Percentiles rank a stretch among this genome's conserved stretches.
phyloP scores from a whole-genome alignment of 768 basidiomycete species.

The Tulasnella sp. region DNA sequence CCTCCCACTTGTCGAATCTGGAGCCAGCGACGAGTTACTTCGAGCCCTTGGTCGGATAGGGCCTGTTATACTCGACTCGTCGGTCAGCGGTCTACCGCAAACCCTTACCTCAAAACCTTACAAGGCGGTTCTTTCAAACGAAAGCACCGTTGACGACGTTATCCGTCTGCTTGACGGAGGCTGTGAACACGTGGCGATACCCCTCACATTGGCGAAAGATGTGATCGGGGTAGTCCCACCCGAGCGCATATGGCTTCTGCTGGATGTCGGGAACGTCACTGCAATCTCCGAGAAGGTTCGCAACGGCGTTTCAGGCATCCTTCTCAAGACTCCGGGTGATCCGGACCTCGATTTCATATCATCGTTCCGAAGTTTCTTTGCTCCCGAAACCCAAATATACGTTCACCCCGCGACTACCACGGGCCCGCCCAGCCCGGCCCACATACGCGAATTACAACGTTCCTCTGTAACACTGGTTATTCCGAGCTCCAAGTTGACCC shows the following conservation, averaged over 20 bases:
- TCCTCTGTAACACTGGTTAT: conserved; percentile 57
- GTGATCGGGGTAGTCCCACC: conserved; percentile 56
- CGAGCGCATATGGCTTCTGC: conserved; percentile 59
- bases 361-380: conserved; percentile 64
- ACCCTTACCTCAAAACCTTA: conserved; percentile 28
- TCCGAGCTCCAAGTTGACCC: conserved; percentile 56
- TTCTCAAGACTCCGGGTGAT: conserved; percentile 60
- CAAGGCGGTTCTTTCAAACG: conserved; percentile 39
- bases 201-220: conserved; percentile 50
- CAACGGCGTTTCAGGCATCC: conserved; percentile 60
- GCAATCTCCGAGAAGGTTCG: conserved; percentile 65
- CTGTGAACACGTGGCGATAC: conserved; percentile 65
- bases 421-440: conserved; percentile 37
- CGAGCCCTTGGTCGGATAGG: conserved; percentile 58
- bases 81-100: conserved; percentile 26
- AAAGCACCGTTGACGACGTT: conserved; percentile 41
- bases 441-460: conserved; percentile 47
- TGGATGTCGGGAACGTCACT: conserved; percentile 60
- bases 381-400: conserved; percentile 1
- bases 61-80: conserved; percentile 46
- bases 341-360: conserved; percentile 59
- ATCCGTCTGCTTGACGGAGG: conserved; percentile 63
- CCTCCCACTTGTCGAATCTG: conserved; percentile 46
- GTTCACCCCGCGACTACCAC: conserved; percentile 28
- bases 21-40: conserved; percentile 37